Percentiles rank a stretch among this genome's conserved stretches.
phyloP scores from a whole-genome alignment of 1,139 yeast species.

The Arxiozyma slooffiae region DNA sequence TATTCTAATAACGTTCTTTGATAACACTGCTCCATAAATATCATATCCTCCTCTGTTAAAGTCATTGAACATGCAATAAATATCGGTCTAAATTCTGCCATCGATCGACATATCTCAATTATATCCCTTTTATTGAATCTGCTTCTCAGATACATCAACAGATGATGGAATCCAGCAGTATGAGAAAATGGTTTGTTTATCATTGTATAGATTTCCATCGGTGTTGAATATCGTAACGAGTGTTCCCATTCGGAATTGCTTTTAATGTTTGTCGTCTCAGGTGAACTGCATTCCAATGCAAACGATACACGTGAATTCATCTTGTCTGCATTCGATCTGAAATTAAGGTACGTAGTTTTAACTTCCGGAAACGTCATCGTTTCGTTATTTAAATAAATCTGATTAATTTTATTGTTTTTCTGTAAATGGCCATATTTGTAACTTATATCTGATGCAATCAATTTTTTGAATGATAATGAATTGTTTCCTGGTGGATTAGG shows the following conservation, averaged over 20 bases:
- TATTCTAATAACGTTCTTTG: constrained; percentile 85
- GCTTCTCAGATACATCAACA: constrained; percentile 61
- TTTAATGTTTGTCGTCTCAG: constrained; percentile 10
- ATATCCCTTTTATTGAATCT: constrained; percentile 64
- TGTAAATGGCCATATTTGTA: constrained; percentile 10
- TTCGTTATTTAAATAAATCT: constrained; percentile 22
- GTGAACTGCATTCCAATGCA: constrained; percentile 22
- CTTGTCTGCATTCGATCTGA: neutral
- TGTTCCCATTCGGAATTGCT: constrained; percentile 30
- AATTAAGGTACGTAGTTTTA: neutral
- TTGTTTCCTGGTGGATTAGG: constrained; percentile 6
- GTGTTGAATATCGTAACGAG: constrained; percentile 44
- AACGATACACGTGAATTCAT: constrained; percentile 15
- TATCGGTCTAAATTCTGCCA: constrained; percentile 84
- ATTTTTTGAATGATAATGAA: constrained; percentile 18
- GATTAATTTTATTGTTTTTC: constrained; percentile 18
- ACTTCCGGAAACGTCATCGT: constrained; percentile 23
- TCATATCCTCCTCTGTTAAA: constrained; percentile 77
- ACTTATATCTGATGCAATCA: constrained; percentile 13
- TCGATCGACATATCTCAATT: constrained; percentile 74
- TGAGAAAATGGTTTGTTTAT: constrained; percentile 73
- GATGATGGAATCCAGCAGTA: constrained; percentile 81
- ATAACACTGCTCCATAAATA: constrained; percentile 93
- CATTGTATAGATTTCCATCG: constrained; percentile 70
- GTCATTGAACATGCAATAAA: constrained; percentile 89